phyloP scores from a whole-genome alignment of 768 basidiomycete genomes.

The Mycena rosella region DNA sequence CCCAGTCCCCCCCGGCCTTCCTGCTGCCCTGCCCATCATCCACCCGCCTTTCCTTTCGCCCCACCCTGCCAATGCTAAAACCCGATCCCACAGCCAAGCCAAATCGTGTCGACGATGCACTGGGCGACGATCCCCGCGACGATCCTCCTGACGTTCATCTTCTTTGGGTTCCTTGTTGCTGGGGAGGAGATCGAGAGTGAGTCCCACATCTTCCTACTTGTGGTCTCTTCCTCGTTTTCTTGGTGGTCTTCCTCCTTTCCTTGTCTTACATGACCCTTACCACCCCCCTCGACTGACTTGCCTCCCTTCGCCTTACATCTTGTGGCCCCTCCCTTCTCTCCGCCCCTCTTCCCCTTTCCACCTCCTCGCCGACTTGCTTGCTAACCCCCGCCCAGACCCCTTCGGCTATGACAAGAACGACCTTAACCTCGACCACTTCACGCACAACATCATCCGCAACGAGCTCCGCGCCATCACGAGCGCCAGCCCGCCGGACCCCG shows the following conservation, averaged over 20 bases:
- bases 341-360: not conserved
- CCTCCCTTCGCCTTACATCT: no score
- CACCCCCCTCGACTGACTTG: conserved; percentile 27
- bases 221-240: conserved; percentile 5
- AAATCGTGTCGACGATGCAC: conserved; percentile 65
- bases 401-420: conserved; percentile 83
- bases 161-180: conserved; percentile 80
- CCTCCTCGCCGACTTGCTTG: not conserved
- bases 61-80: not conserved
- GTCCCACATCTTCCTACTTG: no score
- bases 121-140: conserved; percentile 79
- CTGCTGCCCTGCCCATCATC: no score
- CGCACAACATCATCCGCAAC: conserved; percentile 74
- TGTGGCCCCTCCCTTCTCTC: not conserved
- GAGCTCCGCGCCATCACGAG: conserved; percentile 76
- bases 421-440: conserved; percentile 80
- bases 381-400: conserved; percentile 50
- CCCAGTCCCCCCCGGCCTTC: no score
- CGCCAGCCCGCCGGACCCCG: conserved; percentile 68
- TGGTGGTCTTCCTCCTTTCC: not conserved
- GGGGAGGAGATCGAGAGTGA: conserved; percentile 83
- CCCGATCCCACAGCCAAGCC: conserved; percentile 64
- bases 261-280: not conserved
- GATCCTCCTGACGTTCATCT: conserved; percentile 69
- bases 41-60: not conserved